Evolutionary conservation across 1,139 yeast species (phyloP).

Genomic region (Hansenula anomala): DNA sequence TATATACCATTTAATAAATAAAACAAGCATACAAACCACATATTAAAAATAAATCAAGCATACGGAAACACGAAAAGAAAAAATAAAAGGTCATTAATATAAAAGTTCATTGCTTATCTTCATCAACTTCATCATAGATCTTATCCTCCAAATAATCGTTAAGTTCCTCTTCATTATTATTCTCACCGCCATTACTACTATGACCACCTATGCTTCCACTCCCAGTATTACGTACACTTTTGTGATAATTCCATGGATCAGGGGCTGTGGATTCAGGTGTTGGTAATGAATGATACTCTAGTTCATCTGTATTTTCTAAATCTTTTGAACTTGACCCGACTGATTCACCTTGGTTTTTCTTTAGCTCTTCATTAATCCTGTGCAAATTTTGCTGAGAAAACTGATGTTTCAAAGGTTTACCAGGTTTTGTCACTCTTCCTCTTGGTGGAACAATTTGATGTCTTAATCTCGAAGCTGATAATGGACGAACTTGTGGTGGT

Average conservation of each 20-base stretch:
- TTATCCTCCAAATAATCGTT: constrained; percentile 1
- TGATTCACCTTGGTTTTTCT: background rate
- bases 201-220: background rate
- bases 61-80: too few relatives aligned
- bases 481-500: constrained; percentile 18
- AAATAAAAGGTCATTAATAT: too few relatives aligned
- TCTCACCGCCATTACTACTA: background rate
- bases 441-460: constrained; percentile 3
- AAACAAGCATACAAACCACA: background rate
- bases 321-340: background rate
- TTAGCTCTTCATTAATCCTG: background rate
- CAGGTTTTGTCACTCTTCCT: background rate
- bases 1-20: too few relatives aligned
- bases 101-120: background rate
- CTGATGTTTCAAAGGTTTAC: background rate
- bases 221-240: background rate
- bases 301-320: background rate
- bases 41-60: too few relatives aligned
- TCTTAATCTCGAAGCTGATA: constrained; percentile 15
- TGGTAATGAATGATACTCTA: constrained; percentile 18
- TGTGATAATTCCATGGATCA: constrained; percentile 1
- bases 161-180: background rate
- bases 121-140: background rate
- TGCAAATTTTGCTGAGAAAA: background rate
- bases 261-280: constrained; percentile 23